These are phyloP conservation scores for Globisporangium ultimum DNA, from an alignment of 352 stramenopile genomes.

Conservation along the genomic window DNA sequence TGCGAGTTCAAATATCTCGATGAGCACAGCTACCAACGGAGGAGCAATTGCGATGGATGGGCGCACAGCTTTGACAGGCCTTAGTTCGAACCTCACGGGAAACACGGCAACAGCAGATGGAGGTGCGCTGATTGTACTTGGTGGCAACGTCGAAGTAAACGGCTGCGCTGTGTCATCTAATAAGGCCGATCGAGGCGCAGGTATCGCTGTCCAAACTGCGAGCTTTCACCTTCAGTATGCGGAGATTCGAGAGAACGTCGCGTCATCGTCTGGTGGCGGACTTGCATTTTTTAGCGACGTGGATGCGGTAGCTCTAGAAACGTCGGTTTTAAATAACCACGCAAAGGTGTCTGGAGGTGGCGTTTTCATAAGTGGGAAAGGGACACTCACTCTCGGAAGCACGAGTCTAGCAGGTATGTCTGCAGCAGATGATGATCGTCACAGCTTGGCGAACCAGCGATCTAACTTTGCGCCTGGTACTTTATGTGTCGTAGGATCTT, in stretches of 20 bases:
- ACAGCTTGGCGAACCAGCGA: not conserved
- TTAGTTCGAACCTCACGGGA: conserved; percentile 4
- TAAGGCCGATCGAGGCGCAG: conserved; percentile 7
- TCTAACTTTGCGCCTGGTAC: not conserved
- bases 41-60: conserved; percentile 6
- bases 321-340: not conserved
- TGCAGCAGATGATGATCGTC: no score
- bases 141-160: not conserved
- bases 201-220: not conserved
- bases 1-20: conserved; percentile 8
- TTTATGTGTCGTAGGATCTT: not conserved
- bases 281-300: conserved; percentile 4
- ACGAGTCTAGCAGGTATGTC: not conserved
- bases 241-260: conserved; percentile 1
- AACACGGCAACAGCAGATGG: conserved; percentile 11
- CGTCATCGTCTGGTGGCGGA: conserved; percentile 2
- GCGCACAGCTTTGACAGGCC: conserved; percentile 6
- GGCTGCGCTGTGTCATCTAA: not conserved
- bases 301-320: not conserved
- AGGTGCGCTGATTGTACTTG: conserved; percentile 4
- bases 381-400: not conserved
- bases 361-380: conserved; percentile 2
- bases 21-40: conserved; percentile 3
- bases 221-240: not conserved
- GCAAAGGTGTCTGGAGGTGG: conserved; percentile 5